Evolutionary conservation across 2,329 filamentous ascomycete genomes (phyloP).

Genomic region (Cylindrodendrum hubeiense): DNA sequence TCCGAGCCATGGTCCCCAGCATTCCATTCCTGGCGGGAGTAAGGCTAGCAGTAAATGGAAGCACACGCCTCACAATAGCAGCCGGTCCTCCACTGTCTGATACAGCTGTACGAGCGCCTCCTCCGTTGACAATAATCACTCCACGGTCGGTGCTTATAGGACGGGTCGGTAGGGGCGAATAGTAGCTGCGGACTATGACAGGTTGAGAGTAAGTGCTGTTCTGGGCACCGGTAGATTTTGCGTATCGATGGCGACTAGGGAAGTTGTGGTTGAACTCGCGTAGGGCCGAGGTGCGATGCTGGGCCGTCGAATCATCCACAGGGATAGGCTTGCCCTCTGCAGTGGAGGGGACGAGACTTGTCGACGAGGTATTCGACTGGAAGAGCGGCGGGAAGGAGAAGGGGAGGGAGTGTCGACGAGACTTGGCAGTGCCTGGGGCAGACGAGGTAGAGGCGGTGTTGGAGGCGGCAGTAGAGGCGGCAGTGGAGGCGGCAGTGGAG

Average conservation of each 20-base stretch:
- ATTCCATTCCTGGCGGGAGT: conserved; percentile 53
- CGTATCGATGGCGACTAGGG: conserved; percentile 67
- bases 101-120: conserved; percentile 40
- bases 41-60: conserved; percentile 50
- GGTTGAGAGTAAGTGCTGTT: conserved; percentile 73
- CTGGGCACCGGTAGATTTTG: conserved; percentile 67
- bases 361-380: conserved; percentile 63
- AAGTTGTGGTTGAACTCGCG: conserved; percentile 71
- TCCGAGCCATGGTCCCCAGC: conserved; percentile 58
- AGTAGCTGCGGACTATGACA: conserved; percentile 75
- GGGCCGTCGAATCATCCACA: conserved; percentile 67
- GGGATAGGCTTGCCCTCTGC: conserved; percentile 68
- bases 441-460: conserved; percentile 42
- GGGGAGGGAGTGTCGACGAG: conserved; percentile 55
- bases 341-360: conserved; percentile 66
- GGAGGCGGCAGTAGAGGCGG: conserved; percentile 34
- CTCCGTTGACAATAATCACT: conserved; percentile 46
- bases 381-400: conserved; percentile 63
- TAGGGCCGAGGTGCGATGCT: conserved; percentile 70
- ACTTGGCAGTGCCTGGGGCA: conserved; percentile 37
- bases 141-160: conserved; percentile 47
- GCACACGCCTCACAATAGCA: conserved; percentile 44
- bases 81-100: conserved; percentile 47
- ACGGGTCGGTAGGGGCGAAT: conserved; percentile 57
- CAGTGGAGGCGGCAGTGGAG: conserved; percentile 40